Evolutionary conservation across 2,329 filamentous ascomycete genomes (phyloP), one percentile per base, ranked within the genome.

Genomic region (Falciphora oryzae): DNA sequence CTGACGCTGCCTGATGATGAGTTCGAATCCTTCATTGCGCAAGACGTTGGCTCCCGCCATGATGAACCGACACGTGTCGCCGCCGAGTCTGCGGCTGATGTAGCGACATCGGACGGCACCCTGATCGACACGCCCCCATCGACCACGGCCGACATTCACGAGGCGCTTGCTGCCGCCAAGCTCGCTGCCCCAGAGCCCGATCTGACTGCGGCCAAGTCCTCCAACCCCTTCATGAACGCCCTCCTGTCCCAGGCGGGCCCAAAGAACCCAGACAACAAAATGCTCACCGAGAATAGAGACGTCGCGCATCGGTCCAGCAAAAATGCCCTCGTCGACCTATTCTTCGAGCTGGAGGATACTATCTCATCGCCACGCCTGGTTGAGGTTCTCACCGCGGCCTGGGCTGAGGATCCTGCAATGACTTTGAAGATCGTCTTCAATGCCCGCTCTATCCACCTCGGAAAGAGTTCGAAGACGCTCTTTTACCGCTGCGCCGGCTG

Each of bases 351-450:
- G 0, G 78, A 80, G 63, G 76, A 80, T 0, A 71, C 73, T 18
- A 68, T 79, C 16, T 72, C 75, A 0, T 73, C 74, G 0, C 69
- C 72, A 0, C 69, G 75, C 1, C 70, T 86, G 1, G 68, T 72
- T 6, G 69, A 75, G 16, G 70, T 82, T 1, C 78, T 87, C 35
- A 70, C 79, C 2, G 66, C 72, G 2, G 80, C 84, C 1, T 88
- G 85, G 85, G 68, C 71, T 1, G 70, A 74, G 1, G 81, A 86
- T 65, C 67, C 80, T 0, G 69, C 80, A 3, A 71, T 76, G 16
- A 85, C 84, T 0, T 76, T 87, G 35, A 85, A 85, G 70, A 79
- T 87, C 68, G 83, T 88, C 67, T 87, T 85, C 77, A 85, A 86
- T 66, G 74, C 80, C 0, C 79, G 85, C 13, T 85, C 83, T n/a